Evolutionary conservation across 768 basidiomycete genomes (phyloP).

Genomic region (Pisolithus microcarpus): DNA sequence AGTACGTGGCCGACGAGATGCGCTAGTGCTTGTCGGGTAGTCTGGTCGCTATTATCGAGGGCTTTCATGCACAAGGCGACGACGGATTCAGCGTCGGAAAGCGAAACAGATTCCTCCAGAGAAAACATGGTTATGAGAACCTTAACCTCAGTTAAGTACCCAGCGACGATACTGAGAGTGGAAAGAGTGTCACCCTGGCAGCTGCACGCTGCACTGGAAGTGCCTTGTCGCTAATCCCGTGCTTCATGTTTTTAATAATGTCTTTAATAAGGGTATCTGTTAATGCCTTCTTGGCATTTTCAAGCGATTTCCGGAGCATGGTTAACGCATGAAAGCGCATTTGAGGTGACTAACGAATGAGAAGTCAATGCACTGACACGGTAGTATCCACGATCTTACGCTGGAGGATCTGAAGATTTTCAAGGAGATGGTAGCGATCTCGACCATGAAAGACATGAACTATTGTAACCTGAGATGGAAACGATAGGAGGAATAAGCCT

Average conservation of each 20-base stretch:
- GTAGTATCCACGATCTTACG: slow-evolving; percentile 36
- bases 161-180: not conserved
- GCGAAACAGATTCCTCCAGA: slow-evolving; percentile 44
- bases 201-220: slow-evolving; percentile 80
- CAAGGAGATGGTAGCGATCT: slow-evolving; percentile 60
- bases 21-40: slow-evolving; percentile 73
- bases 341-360: slow-evolving; percentile 54
- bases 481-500: not conserved
- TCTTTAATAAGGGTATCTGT: slow-evolving; percentile 76
- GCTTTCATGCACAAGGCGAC: slow-evolving; percentile 60
- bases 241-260: slow-evolving; percentile 74
- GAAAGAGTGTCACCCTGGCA: slow-evolving; percentile 48
- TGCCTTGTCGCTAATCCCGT: slow-evolving; percentile 72
- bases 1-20: slow-evolving; percentile 80
- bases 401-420: slow-evolving; percentile 67
- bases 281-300: slow-evolving; percentile 74
- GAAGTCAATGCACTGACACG: slow-evolving; percentile 4
- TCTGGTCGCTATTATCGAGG: slow-evolving; percentile 77
- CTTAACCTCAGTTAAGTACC: slow-evolving; percentile 24
- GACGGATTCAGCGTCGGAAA: slow-evolving; percentile 73
- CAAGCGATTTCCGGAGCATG: slow-evolving; percentile 73
- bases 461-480: slow-evolving; percentile 23
- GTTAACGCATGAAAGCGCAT: slow-evolving; percentile 76
- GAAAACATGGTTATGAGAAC: slow-evolving; percentile 55
- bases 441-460: slow-evolving; percentile 95